phyloP scores from a whole-genome alignment of 495 filamentous ascomycete species.

The Amphirosellinia nigrospora region DNA sequence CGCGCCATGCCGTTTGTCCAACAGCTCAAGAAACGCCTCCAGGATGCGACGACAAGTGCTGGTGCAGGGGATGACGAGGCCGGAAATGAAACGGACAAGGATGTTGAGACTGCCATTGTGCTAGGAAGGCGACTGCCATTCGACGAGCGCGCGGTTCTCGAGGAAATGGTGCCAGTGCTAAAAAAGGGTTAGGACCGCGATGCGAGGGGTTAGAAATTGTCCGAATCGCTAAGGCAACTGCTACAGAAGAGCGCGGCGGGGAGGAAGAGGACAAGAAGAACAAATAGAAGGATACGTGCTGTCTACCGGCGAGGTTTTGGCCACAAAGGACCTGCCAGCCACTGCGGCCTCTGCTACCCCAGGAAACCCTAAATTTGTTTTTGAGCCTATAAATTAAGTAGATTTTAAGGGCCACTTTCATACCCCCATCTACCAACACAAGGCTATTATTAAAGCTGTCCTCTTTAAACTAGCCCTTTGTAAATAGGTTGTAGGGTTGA shows the following conservation, averaged over 20 bases:
- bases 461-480: no score
- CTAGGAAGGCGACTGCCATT: slow-evolving; percentile 88
- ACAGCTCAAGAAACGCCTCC: slow-evolving; percentile 78
- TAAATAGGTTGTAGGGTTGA: no score
- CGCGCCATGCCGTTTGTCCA: slow-evolving; percentile 98
- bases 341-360: slow-evolving; percentile 74
- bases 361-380: slow-evolving; percentile 77
- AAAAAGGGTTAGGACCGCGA: slow-evolving; percentile 66
- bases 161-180: slow-evolving; percentile 56
- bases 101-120: no score
- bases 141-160: slow-evolving; percentile 75
- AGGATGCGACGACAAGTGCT: slow-evolving; percentile 71
- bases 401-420: no score
- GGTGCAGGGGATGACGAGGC: no score
- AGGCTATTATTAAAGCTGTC: no score
- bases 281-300: no score
- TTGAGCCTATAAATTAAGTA: slow-evolving; percentile 74
- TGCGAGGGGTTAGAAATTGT: slow-evolving; percentile 60
- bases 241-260: no score
- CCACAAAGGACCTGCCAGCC: no score
- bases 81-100: no score
- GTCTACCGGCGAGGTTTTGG: no score
- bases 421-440: no score
- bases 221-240: slow-evolving; percentile 68
- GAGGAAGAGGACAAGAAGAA: slow-evolving; percentile 73